A percentile compares a stretch with the other conserved stretches of the same genome.
phyloP scores from a whole-genome alignment of 169 alveolate genomes.

The Theileria equi region DNA sequence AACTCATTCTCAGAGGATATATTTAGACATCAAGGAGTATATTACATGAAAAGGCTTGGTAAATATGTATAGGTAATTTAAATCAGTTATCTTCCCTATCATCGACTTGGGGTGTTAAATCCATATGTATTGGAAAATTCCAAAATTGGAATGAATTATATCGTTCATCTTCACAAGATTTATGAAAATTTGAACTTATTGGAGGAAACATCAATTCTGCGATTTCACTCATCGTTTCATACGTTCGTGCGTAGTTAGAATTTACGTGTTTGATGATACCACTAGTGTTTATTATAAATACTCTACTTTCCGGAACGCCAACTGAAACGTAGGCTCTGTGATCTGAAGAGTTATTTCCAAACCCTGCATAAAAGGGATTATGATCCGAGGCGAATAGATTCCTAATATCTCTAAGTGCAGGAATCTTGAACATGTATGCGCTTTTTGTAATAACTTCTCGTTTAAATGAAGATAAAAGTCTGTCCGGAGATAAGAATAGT shows the following conservation, averaged over 20 bases:
- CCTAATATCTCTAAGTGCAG: constrained; percentile 90
- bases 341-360: constrained; percentile 96
- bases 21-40: too few relatives aligned
- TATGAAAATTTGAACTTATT: background rate
- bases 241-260: constrained; percentile 82
- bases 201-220: constrained; percentile 59
- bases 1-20: too few relatives aligned
- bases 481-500: constrained; percentile 93
- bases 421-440: constrained; percentile 92
- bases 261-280: constrained; percentile 86
- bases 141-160: constrained; percentile 29
- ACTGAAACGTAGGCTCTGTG: constrained; percentile 88
- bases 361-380: constrained; percentile 95
- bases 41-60: too few relatives aligned
- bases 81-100: too few relatives aligned
- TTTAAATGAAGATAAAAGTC: constrained; percentile 90
- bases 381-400: constrained; percentile 86
- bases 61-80: too few relatives aligned
- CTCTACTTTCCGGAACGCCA: constrained; percentile 89
- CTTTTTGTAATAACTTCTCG: constrained; percentile 94
- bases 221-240: constrained; percentile 61
- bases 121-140: constrained; percentile 34
- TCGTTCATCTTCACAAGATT: constrained; percentile 2
- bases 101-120: background rate
- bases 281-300: constrained; percentile 85